These are phyloP conservation scores for Claviceps africana DNA, from an alignment of 2,329 filamentous ascomycete genomes.

Conservation along the genomic window DNA sequence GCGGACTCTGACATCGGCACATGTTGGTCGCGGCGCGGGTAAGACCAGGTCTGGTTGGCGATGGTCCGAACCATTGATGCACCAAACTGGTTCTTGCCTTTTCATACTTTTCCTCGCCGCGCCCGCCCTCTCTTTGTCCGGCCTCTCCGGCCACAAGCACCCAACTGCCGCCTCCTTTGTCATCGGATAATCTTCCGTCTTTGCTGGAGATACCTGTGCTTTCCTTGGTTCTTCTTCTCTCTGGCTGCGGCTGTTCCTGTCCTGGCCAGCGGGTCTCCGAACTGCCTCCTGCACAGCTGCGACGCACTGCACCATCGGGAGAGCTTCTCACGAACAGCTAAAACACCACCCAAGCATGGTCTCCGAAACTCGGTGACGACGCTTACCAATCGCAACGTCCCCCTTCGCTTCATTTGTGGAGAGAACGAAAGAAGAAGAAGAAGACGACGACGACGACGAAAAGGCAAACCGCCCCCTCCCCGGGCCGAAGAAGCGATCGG, in stretches of 20 bases:
- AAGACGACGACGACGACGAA: not conserved
- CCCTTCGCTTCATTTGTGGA: not conserved
- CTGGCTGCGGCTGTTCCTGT: not conserved
- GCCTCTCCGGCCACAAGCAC: not conserved
- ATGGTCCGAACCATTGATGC: not conserved
- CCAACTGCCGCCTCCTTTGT: not conserved
- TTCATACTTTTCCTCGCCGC: not conserved
- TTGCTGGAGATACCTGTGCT: too few species aligned
- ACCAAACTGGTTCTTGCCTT: not conserved
- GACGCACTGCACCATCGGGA: conserved; percentile 4
- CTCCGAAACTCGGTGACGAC: conserved; percentile 2
- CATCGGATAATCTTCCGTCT: not conserved
- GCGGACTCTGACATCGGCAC: not conserved
- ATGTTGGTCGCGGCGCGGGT: not conserved
- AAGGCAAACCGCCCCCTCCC: not conserved
- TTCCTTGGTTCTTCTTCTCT: not conserved
- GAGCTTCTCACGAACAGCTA: conserved; percentile 1
- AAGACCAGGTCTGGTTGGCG: not conserved
- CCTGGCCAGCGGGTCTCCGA: not conserved
- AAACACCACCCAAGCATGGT: not conserved
- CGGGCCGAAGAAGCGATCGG: not conserved
- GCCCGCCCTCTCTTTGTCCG: not conserved
- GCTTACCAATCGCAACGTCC: not conserved
- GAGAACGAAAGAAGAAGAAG: not conserved
- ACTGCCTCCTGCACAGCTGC: not conserved